Evolutionary conservation across 1,139 yeast genomes (phyloP).

Genomic region (Suhomyces anneliseae): DNA sequence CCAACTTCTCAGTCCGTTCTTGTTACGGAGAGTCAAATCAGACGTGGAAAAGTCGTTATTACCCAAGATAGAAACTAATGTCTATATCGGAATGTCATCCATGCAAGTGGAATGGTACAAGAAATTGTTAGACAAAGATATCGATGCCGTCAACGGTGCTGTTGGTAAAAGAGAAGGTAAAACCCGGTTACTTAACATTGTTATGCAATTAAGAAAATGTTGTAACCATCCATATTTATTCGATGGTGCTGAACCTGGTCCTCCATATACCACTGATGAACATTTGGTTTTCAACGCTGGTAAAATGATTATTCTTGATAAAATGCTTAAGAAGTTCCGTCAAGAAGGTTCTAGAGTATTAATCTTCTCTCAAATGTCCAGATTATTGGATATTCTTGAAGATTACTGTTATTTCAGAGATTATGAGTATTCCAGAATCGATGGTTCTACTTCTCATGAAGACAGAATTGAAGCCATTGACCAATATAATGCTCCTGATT

Average conservation of each 20-base stretch:
- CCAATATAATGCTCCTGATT: slow-evolving; percentile 80
- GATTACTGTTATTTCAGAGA: slow-evolving; percentile 88
- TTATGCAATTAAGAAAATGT: slow-evolving; percentile 95
- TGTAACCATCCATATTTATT: slow-evolving; percentile 96
- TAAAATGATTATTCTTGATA: slow-evolving; percentile 86
- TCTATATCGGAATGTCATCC: slow-evolving; percentile 90
- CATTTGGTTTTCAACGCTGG: slow-evolving; percentile 87
- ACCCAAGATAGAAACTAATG: slow-evolving; percentile 87
- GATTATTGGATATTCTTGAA: slow-evolving; percentile 86
- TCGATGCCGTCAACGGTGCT: slow-evolving; percentile 94
- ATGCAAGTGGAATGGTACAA: slow-evolving; percentile 95
- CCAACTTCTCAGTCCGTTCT: slow-evolving; percentile 81
- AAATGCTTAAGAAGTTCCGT: slow-evolving; percentile 69
- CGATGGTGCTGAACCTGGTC: slow-evolving; percentile 99
- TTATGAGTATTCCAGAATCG: slow-evolving; percentile 87
- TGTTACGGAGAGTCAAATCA: slow-evolving; percentile 83
- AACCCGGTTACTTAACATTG: slow-evolving; percentile 85
- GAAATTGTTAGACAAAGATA: slow-evolving; percentile 83
- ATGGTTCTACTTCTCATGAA: slow-evolving; percentile 92
- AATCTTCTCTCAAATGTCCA: slow-evolving; percentile 93
- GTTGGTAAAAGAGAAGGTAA: slow-evolving; percentile 88
- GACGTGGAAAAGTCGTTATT: slow-evolving; percentile 90
- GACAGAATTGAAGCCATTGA: slow-evolving; percentile 92
- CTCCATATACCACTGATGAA: slow-evolving; percentile 96
- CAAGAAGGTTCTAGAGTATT: slow-evolving; percentile 84